Percentiles rank a stretch among this genome's conserved stretches.
phyloP scores from a whole-genome alignment of 1,139 yeast species.

The Suhomyces terraborum region DNA sequence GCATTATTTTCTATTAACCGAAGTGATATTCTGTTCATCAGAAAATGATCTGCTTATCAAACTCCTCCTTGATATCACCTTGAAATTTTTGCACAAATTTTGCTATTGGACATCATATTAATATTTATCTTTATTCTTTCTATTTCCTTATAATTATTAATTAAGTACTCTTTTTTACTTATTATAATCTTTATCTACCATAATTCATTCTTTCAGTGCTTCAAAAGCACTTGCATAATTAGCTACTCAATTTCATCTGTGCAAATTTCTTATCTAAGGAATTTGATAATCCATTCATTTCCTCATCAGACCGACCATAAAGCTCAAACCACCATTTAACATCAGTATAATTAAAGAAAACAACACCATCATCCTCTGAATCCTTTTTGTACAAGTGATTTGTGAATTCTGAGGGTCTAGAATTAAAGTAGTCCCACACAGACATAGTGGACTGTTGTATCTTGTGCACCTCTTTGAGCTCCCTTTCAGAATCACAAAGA shows the following conservation, averaged over 20 bases:
- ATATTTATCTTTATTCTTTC: no score
- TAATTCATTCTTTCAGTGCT: no score
- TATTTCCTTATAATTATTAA: no score
- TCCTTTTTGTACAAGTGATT: conserved; percentile 50
- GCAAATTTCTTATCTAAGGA: conserved; percentile 48
- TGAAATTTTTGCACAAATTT: no score
- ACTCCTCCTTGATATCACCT: no score
- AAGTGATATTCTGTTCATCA: no score
- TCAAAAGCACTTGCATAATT: no score
- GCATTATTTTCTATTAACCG: no score
- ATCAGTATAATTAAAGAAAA: conserved; percentile 67
- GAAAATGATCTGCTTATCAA: no score
- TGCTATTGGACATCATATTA: no score
- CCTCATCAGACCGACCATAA: conserved; percentile 75
- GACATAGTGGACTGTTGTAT: conserved; percentile 60
- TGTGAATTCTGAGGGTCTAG: conserved; percentile 70
- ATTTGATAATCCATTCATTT: conserved; percentile 67
- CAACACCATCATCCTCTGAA: conserved; percentile 47
- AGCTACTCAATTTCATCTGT: conserved; percentile 30
- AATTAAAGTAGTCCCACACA: conserved; percentile 92
- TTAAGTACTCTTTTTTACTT: no score
- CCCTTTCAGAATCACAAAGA: conserved; percentile 72
- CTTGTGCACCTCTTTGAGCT: conserved; percentile 39
- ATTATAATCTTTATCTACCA: no score
- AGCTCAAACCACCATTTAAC: conserved; percentile 88